These are phyloP conservation scores for Colletotrichum sp. DNA, from an alignment of 2,329 filamentous ascomycete genomes.

Conservation along the genomic window DNA sequence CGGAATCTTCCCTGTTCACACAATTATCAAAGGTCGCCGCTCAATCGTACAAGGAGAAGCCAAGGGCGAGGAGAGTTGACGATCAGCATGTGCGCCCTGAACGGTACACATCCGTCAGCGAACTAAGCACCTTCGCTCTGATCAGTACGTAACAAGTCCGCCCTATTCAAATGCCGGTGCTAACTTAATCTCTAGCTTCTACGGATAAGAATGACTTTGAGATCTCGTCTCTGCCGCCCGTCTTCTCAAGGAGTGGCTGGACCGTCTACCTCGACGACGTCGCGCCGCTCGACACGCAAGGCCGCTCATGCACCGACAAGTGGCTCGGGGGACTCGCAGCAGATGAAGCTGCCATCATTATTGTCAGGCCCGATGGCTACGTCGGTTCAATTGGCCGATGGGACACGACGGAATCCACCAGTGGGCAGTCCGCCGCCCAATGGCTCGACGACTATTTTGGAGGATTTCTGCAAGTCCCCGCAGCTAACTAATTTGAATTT, in stretches of 20 bases:
- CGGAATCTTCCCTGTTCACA: constrained; percentile 58
- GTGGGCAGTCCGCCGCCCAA: background rate
- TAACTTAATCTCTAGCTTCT: constrained; percentile 42
- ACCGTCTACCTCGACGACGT: constrained; percentile 74
- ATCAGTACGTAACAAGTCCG: constrained; percentile 57
- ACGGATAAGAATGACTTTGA: constrained; percentile 69
- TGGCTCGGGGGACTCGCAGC: constrained; percentile 23
- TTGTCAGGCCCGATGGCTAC: constrained; percentile 26
- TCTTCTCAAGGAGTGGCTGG: constrained; percentile 71
- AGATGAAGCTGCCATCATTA: constrained; percentile 22
- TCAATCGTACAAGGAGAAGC: constrained; percentile 64
- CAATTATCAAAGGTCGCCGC: constrained; percentile 63
- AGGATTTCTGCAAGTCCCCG: constrained; percentile 9
- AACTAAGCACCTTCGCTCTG: constrained; percentile 60
- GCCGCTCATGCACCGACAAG: constrained; percentile 54
- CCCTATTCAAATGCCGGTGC: background rate
- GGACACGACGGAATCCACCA: background rate
- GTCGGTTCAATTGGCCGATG: constrained; percentile 23
- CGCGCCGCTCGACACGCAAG: constrained; percentile 57
- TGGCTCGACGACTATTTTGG: constrained; percentile 11
- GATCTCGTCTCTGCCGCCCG: constrained; percentile 65
- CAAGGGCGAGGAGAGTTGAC: constrained; percentile 51
- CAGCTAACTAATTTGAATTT: background rate
- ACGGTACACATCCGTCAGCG: constrained; percentile 71
- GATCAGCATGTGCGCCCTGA: constrained; percentile 72